Evolutionary conservation across 1,284 basidiomycete genomes (phyloP), one percentile per base, ranked within the genome.

Genomic region (Peniophora sp.): DNA sequence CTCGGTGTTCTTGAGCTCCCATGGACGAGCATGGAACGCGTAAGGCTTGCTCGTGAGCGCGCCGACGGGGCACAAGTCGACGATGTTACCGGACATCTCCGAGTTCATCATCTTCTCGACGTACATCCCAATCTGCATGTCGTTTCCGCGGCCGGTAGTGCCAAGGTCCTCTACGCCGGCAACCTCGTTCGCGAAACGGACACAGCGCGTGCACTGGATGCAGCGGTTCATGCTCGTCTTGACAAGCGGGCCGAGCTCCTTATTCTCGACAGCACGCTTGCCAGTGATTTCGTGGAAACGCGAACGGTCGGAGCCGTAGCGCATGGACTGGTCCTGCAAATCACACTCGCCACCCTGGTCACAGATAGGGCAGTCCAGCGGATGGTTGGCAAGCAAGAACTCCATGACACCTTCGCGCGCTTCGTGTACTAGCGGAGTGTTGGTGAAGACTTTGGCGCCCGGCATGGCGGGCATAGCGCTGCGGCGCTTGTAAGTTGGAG

Each of bases 141-240:
- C 93, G 69, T 99, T 99, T 52, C 97, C 97, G 60, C 96, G 89
- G 19, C 97, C 97, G 8, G 93, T 94, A 3, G 95, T 96, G 50
- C 97, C 97, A 43, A 99, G 77, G 61, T 99, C 96, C 71, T 98
- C 93, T 9, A 98, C 94, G 58, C 97, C 97, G 2, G 97, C 97
- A 48, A 99, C 93, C 67, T 99, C 96, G 72, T 99, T 99, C 49
- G 95, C 95, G 67, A 98, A 99, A 55, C 97, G 90, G 36, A 99
- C 93, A 67, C 97, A 99, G 58, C 97, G 92, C 12, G 96, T 99
- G 75, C 96, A 99, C 70, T 99, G 97, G 61, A 99, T 99, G 75
- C 97, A 99, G 53, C 96, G 85, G 69, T 95, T 99, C 96, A 99
- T 99, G 55, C 90, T 92, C 3, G 97, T 98, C 77, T 99, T 99